Percentiles rank a stretch among this genome's conserved stretches.
phyloP scores from a whole-genome alignment of 108 stramenopile genomes.

The Seminavis robusta region DNA sequence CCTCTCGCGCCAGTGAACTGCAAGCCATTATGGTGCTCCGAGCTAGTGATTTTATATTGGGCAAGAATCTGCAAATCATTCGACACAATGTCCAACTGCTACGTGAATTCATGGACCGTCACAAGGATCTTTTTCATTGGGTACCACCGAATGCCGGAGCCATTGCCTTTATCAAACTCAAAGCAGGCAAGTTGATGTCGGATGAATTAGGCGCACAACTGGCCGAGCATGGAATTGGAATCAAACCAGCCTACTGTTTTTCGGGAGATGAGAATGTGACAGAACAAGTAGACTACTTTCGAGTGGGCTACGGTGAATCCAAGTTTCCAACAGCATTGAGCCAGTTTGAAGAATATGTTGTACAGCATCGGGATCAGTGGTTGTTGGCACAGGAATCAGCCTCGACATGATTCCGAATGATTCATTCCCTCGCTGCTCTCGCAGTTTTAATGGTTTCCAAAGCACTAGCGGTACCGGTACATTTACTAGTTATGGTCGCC shows the following conservation, averaged over 20 bases:
- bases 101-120: conserved; percentile 39
- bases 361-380: conserved; percentile 46
- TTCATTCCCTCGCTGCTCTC: too few relatives aligned
- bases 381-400: conserved; percentile 3
- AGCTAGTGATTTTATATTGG: conserved; percentile 45
- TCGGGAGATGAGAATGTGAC: conserved; percentile 11
- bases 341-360: conserved; percentile 40
- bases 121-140: conserved; percentile 56
- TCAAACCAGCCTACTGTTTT: conserved; percentile 82
- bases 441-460: too few relatives aligned
- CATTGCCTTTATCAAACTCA: conserved; percentile 67
- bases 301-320: conserved; percentile 71
- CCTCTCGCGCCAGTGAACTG: conserved; percentile 60
- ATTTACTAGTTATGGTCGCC: too few relatives aligned
- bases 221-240: conserved; percentile 49
- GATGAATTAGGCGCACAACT: conserved; percentile 47
- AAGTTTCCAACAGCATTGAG: conserved; percentile 55
- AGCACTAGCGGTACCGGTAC: too few relatives aligned
- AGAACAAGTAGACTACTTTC: conserved; percentile 46
- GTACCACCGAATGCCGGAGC: conserved; percentile 65
- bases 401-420: too few relatives aligned
- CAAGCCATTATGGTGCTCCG: conserved; percentile 69
- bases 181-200: conserved; percentile 59
- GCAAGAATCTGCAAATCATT: conserved; percentile 40
- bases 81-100: conserved; percentile 48